Evolutionary conservation across 805 yeast genomes (phyloP), one percentile per base, ranked within the genome.

Genomic region (Spathaspora sp.): DNA sequence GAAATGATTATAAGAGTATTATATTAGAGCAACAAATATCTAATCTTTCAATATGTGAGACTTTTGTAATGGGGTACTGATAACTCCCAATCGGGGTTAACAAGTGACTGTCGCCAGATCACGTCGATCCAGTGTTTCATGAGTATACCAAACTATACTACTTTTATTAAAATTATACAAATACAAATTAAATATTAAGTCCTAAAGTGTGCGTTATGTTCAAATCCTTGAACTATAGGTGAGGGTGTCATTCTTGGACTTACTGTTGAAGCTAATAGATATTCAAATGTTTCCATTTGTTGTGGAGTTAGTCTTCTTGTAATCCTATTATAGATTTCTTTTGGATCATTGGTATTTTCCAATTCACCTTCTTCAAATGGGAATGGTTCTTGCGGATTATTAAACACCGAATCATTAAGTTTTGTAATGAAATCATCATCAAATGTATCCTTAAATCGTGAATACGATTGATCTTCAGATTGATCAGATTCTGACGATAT

Each of bases 211-310:
- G 26, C 26, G 10, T 31, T 31, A 14, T 11, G 40, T 14, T 35
- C 18, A 35, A 29, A 29, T 29, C 32, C 14, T 23, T 6, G 26
- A 29, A 3, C 32, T 35, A 35, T 3, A 35, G 40, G 40, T 35
- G 40, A 35, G 3, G 40, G 40, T 8, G 43, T 40, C 28, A 23
- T 42, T 20, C 44, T 19, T 20, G 44, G 28, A 18, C 28, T 42
- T 4, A 20, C 29, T 3, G 29, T 19, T 12, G 29, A 20, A 14
- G 39, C 26, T 23, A 45, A 45, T n/a, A 28, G 16, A 31, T 45
- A 28, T 39, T 45, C 47, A 45, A 45, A 45, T 16, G 47, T 29
- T 35, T 45, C 47, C 47, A 45, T 45, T 17, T 45, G 47, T 6
- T 18, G 28, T 5, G 47, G 47, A 31, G 47, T 45, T 19, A 45